These are phyloP conservation scores for Ilyonectria mors-panacis DNA, from an alignment of 2,329 filamentous ascomycete species.

Conservation along the genomic window DNA sequence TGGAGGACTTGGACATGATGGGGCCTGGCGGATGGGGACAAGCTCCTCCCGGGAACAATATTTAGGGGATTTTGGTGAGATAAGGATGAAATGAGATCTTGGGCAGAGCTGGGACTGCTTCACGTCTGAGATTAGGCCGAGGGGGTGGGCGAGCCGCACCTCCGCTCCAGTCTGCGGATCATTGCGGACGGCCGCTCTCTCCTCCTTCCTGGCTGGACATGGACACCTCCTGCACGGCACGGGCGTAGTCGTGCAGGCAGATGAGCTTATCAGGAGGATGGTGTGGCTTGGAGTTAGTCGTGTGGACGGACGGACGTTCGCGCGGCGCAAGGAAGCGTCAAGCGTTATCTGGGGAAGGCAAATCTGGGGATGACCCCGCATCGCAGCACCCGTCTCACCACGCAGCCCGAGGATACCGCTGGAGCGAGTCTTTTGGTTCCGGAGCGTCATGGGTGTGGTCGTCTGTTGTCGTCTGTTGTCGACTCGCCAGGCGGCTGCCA, in stretches of 20 bases:
- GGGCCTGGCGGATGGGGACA: slow-evolving; percentile 42
- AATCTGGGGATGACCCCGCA: slow-evolving; percentile 31
- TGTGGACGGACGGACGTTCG: slow-evolving; percentile 3
- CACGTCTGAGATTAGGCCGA: slow-evolving; percentile 25
- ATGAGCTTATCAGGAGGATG: slow-evolving; percentile 24
- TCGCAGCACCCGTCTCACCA: slow-evolving; percentile 23
- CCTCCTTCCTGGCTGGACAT: not conserved
- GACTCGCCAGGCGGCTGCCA: not conserved
- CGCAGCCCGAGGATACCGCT: slow-evolving; percentile 4
- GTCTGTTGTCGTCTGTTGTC: slow-evolving; percentile 2
- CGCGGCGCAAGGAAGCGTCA: slow-evolving; percentile 6
- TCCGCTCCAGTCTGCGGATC: slow-evolving; percentile 5
- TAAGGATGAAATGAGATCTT: slow-evolving; percentile 13
- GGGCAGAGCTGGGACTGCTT: slow-evolving; percentile 14
- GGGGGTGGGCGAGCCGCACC: slow-evolving; percentile 11
- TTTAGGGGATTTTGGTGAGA: slow-evolving; percentile 12
- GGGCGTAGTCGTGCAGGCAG: slow-evolving; percentile 1
- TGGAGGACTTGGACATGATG: slow-evolving; percentile 49
- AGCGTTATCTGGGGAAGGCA: slow-evolving; percentile 26
- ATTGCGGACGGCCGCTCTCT: not conserved
- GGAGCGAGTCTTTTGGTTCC: slow-evolving; percentile 17
- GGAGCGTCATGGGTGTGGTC: slow-evolving; percentile 4
- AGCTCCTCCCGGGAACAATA: slow-evolving; percentile 12
- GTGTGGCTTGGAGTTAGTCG: slow-evolving; percentile 17
- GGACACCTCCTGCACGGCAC: not conserved